A percentile compares a stretch with the other conserved stretches of the same genome.
phyloP scores from a whole-genome alignment of 106 monocot genomes.

The Phalaenopsis equestris region DNA sequence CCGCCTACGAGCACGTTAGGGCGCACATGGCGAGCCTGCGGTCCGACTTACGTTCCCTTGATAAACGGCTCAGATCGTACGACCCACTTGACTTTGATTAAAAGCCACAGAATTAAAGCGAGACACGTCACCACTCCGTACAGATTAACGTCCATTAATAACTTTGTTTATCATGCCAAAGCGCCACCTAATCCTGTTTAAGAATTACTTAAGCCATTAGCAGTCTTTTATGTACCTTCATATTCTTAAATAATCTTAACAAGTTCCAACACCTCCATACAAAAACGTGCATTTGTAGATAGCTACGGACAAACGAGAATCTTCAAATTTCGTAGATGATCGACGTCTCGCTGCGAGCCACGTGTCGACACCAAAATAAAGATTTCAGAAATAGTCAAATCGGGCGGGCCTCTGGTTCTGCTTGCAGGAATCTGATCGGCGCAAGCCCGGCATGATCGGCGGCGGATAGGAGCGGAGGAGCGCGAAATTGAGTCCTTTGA shows the following conservation, averaged over 20 bases:
- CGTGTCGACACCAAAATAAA: background rate
- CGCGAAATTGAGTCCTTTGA: slow-evolving; percentile 71
- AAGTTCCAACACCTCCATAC: background rate
- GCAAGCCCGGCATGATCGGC: slow-evolving; percentile 29
- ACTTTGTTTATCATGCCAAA: background rate
- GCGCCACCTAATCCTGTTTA: background rate
- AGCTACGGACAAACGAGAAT: background rate
- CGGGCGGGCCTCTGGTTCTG: slow-evolving; percentile 7
- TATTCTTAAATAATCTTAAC: background rate
- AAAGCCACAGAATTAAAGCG: background rate
- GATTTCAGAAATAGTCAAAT: slow-evolving; percentile 34
- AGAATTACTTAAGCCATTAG: no score
- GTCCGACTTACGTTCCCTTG: background rate
- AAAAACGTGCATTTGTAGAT: background rate
- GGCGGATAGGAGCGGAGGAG: slow-evolving; percentile 48
- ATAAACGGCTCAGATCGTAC: slow-evolving; percentile 1
- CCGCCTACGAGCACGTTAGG: background rate
- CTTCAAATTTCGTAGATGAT: background rate
- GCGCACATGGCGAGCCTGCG: slow-evolving; percentile 2
- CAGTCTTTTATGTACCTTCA: background rate
- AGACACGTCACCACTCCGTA: no score
- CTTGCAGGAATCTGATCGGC: background rate
- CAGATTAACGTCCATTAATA: no score
- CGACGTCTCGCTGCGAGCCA: background rate
- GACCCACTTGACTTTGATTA: background rate